phyloP scores from a whole-genome alignment of 805 yeast species.

The Candida stauntonica region DNA sequence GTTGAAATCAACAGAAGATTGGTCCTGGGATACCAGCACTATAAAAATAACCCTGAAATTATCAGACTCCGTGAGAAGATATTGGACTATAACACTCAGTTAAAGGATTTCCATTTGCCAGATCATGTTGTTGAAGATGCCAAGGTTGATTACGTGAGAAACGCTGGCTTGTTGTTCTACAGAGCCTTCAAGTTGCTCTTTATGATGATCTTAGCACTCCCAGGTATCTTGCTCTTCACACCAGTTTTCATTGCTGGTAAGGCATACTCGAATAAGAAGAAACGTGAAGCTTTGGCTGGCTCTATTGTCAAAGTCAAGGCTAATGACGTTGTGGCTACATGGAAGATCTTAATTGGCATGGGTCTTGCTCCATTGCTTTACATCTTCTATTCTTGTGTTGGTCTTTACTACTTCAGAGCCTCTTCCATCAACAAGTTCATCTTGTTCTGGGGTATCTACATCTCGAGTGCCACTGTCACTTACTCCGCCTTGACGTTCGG shows the following conservation, averaged over 20 bases:
- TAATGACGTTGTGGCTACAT: constrained; percentile 91
- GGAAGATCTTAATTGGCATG: constrained; percentile 90
- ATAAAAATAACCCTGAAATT: constrained; percentile 65
- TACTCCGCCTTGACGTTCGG: constrained; percentile 91
- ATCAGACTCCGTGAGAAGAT: constrained; percentile 59
- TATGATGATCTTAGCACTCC: constrained; percentile 64
- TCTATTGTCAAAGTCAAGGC: constrained; percentile 91
- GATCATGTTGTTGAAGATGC: constrained; percentile 48
- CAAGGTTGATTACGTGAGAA: constrained; percentile 45
- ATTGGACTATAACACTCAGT: constrained; percentile 59
- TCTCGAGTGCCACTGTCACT: constrained; percentile 68
- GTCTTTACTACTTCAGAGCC: constrained; percentile 35
- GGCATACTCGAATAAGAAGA: constrained; percentile 66
- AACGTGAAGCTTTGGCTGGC: constrained; percentile 71
- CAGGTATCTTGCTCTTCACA: constrained; percentile 82
- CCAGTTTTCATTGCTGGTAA: constrained; percentile 85
- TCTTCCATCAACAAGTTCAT: constrained; percentile 29
- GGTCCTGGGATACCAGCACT: constrained; percentile 74
- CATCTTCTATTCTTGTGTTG: constrained; percentile 68
- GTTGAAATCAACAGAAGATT: constrained; percentile 90
- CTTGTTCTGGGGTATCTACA: constrained; percentile 42
- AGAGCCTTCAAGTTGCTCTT: constrained; percentile 55
- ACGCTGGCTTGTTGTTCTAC: constrained; percentile 47
- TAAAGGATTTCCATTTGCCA: constrained; percentile 59
- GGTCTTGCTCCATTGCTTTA: constrained; percentile 87